Base-by-base conservation (phyloP, 352 stramenopile species). In the Ophiocytium majus region DNA sequence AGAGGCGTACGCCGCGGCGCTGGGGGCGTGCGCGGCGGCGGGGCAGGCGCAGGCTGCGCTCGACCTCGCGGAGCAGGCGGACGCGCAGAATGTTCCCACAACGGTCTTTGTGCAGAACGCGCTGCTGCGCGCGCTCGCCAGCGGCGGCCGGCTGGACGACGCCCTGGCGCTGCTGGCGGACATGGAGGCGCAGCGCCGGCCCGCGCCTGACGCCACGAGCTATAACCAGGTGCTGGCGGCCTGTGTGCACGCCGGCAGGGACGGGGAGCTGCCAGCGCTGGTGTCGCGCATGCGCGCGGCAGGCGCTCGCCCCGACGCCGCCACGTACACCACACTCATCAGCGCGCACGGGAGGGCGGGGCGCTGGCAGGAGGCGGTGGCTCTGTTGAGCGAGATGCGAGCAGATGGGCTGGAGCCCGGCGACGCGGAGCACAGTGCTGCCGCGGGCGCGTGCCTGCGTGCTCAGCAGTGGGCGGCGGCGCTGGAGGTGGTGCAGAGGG, bases 111-210 rank as follows among this genome's bases (percentile, higher is more conserved):
- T 79, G 1, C 82, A 85, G 37, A 19, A 76, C 63, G 76, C 82
- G 28, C 71, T 81, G 23, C 35, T 87, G 64, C 28, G 57, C 14
- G 79, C 79, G 19, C 63, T 79, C 31, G 74, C 31, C 71, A 80
- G 71, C n/a, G 82, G 63, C 5, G 76, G 63, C 14, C 82, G 63
- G 35, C 88, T 78, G 76, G 83, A 89, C 37, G 50, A 66, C 33
- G 80, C 78, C 17, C 76, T 81, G 71, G 82, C 36, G 50, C 49
- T 88, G 57, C 79, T 89, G 17, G 82, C 75, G 32, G 85, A 85
- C 9, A 88, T 89, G 82, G 36, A 34, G 33, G 50, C 10, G 31
- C 49, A 14, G 33, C 74, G 78, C 49, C 34, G 43, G 28, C 10
- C 76, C 76, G 80, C 66, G n/a, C 50, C 78, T 17, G 35, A 76